Conservation (phyloP, 805 yeast species). For the Suhomyces emberorum region DNA sequence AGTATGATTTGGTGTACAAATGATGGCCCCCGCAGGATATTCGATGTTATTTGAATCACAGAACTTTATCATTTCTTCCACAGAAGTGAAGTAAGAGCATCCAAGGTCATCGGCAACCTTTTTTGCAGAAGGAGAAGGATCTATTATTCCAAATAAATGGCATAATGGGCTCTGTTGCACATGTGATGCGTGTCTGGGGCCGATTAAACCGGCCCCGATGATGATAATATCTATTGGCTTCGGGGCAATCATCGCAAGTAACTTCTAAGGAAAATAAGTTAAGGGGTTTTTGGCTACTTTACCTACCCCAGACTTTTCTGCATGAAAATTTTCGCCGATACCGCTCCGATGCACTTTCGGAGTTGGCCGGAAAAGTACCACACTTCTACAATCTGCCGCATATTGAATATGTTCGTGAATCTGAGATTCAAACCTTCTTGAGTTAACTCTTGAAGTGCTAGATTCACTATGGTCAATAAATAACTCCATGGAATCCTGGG, state of each 20-base stretch:
- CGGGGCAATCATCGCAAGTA: conserved; percentile 9
- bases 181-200: conserved; percentile 27
- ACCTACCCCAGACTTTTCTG: neutral
- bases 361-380: no score
- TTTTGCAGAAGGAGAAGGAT: conserved; percentile 21
- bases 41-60: conserved; percentile 14
- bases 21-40: conserved; percentile 39
- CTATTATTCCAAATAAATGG: conserved; percentile 23
- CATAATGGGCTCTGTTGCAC: conserved; percentile 17
- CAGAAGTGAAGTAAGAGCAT: conserved; percentile 16
- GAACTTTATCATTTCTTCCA: conserved; percentile 16
- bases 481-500: no score
- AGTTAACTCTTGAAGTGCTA: no score
- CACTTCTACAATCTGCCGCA: no score
- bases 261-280: neutral
- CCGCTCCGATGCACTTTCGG: neutral
- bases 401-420: no score
- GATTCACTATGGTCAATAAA: no score
- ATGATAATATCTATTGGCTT: conserved; percentile 12
- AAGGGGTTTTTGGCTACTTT: neutral
- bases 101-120: conserved; percentile 15
- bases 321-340: neutral
- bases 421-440: no score
- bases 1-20: conserved; percentile 42
- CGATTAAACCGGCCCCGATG: conserved; percentile 27